Percentiles rank a stretch among this genome's conserved stretches.
Evolutionary conservation across 2,329 filamentous ascomycete species (phyloP).

Genomic region (Beauveria bassiana): DNA sequence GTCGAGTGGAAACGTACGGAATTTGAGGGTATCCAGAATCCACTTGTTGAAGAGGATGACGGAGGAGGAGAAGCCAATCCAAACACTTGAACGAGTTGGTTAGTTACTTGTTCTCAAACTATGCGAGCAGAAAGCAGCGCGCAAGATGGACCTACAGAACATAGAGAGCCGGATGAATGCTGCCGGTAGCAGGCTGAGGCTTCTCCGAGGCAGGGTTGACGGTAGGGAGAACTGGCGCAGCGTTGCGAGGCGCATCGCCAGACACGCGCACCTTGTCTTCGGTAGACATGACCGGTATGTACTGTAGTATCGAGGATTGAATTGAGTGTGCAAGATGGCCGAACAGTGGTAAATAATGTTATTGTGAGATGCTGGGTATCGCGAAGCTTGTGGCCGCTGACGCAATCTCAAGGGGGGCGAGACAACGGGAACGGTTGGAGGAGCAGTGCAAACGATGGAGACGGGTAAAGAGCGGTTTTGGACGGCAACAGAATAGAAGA

Average conservation of each 20-base stretch:
- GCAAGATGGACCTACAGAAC: conserved; percentile 49
- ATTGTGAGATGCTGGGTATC: background rate
- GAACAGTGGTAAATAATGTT: background rate
- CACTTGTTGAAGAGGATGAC: conserved; percentile 99
- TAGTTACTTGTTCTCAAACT: conserved; percentile 9
- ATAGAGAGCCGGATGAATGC: conserved; percentile 78
- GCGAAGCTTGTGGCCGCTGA: background rate
- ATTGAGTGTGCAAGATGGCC: background rate
- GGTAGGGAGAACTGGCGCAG: conserved; percentile 63
- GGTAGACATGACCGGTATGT: conserved; percentile 14
- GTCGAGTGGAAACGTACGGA: conserved; percentile 50
- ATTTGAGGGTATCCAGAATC: conserved; percentile 79
- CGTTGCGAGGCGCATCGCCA: conserved; percentile 28
- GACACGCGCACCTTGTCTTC: conserved; percentile 12
- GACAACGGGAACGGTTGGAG: background rate
- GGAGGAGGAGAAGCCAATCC: conserved; percentile 87
- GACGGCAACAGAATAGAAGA: background rate
- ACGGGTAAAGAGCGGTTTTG: background rate
- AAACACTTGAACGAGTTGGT: conserved; percentile 51
- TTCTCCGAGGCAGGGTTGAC: conserved; percentile 72
- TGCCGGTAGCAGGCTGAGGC: conserved; percentile 52
- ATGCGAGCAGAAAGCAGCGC: background rate
- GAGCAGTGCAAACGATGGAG: background rate
- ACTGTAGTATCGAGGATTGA: background rate
- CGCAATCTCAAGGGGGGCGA: background rate